Evolutionary conservation across 2,329 filamentous ascomycete species (phyloP), one percentile per base, ranked within the genome.

Genomic region (Bipolaris victoriae): DNA sequence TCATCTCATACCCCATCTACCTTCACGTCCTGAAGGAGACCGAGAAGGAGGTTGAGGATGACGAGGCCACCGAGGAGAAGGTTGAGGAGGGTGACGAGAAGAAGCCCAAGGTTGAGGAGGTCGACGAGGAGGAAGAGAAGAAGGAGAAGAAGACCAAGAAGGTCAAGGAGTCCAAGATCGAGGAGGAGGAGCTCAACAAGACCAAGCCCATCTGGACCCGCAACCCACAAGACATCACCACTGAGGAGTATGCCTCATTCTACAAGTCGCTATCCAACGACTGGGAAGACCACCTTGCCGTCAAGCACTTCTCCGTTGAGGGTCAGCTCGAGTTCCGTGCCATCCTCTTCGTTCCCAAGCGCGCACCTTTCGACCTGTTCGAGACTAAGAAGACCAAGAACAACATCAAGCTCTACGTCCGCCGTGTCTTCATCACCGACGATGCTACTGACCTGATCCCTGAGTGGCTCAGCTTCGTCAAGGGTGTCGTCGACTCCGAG

Each of bases 351-450:
- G 94, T 99, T 54, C 95, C 95, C 79, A 98, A 99, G 91, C 94
- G 95, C 76, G 95, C 95, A 81, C 95, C 95, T 74, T 99, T 99
- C 81, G 95, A 99, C 78, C 91, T 99, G 64, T 99, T 99, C 81
- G 95, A 99, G 90, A 97, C 94, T 79, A 99, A 99, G 92, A 97
- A 97, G 90, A 97, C 94, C 79, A 99, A 99, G 92, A 99, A 98
- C 91, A 99, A 99, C 90, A 98, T 99, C 88, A 99, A 99, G 90
- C 90, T 99, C 74, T 99, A 99, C 84, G 95, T 99, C 77, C 94
- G 95, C 81, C 95, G 95, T 80, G 95, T 99, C 82, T 99, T 99
- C 90, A 99, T 99, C 86, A 99, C 95, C 61, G 95, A 99, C 72
- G 95, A 99, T 81, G 95, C 95, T 73, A 98, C 95, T 72, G 95